Percentiles rank a stretch among this genome's conserved stretches.
Evolutionary conservation across 73 alveolate species (phyloP).

Genomic region (Tetrahymena malaccensis): DNA sequence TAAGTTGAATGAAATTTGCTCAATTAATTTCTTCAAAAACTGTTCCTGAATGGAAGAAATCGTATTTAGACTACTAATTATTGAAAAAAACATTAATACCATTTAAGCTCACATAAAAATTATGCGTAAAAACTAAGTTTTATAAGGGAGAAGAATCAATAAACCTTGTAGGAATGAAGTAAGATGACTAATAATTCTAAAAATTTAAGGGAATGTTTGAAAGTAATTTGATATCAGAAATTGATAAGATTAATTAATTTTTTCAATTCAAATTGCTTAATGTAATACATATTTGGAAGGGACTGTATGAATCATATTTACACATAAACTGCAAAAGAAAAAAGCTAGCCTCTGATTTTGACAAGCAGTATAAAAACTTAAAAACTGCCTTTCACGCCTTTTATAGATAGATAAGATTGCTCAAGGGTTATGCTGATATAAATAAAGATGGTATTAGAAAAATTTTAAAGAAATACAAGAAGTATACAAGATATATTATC

Average conservation of each 20-base stretch:
- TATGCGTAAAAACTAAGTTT: background rate
- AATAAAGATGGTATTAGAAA: background rate
- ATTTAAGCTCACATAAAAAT: background rate
- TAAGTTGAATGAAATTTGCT: background rate
- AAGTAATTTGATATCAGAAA: background rate
- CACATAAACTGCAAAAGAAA: background rate
- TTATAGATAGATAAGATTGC: background rate
- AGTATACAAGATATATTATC: background rate
- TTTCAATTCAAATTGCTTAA: background rate
- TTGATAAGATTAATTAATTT: background rate
- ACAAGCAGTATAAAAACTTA: background rate
- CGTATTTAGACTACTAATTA: background rate
- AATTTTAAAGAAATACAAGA: background rate
- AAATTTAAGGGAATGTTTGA: background rate
- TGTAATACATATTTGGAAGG: background rate
- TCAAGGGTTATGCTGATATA: background rate
- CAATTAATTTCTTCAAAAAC: background rate
- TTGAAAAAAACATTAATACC: background rate
- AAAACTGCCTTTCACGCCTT: background rate
- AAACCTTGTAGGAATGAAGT: background rate
- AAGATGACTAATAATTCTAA: background rate
- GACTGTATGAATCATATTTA: background rate
- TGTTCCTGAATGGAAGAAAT: background rate
- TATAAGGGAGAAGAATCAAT: background rate
- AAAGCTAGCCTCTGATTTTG: background rate